Base-by-base conservation (phyloP, 2,329 filamentous ascomycete genomes). In the Cadophora sp. region DNA sequence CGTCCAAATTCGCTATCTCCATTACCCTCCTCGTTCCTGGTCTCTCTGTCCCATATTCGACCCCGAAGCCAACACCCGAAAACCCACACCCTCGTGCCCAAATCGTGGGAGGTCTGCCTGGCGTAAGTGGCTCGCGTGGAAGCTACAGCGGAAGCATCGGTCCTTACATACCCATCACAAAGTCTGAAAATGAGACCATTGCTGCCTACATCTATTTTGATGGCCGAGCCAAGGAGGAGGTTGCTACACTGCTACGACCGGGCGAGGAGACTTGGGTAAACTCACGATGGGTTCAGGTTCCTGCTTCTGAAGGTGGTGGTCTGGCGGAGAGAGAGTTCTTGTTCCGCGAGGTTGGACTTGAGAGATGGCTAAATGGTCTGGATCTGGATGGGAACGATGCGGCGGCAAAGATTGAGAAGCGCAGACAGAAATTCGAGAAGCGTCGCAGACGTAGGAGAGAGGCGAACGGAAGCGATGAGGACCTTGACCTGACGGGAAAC, bases 181-280 rank as follows among this genome's bases (percentile, higher is more conserved):
- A 92, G 69, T 97, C 93, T 37, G 91, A 93, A 66, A 97, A 97
- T 80, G 96, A 99, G 82, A 99, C 96, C 16, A 95, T 99, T 75
- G 96, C 96, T 37, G 96, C 95, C 46, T 99, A 99, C 80, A 98
- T 99, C 75, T 99, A 99, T 82, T 99, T 99, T 77, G 96, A 99
- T 80, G 96, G 96, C 22, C 87, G 96, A 71, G 87, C 88, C 69
- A 99, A 99, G 80, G 96, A 99, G 79, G 96, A 99, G 81, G 97
- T 99, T 3, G 96, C 96, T 63, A 99, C 96, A 14, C 83, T 99
- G 67, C 84, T 99, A 63, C 87, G 96, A 65, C 91, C 94, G 14
- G 95, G 96, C 27, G 96, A 98, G 79, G 96, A 99, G 81, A 99
- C 96, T 1, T 99, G 96, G 96, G 97, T 99, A 27, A 99, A 98